Evolutionary conservation across 2,329 filamentous ascomycete genomes (phyloP).

Genomic region (Fusarium sambucinum): DNA sequence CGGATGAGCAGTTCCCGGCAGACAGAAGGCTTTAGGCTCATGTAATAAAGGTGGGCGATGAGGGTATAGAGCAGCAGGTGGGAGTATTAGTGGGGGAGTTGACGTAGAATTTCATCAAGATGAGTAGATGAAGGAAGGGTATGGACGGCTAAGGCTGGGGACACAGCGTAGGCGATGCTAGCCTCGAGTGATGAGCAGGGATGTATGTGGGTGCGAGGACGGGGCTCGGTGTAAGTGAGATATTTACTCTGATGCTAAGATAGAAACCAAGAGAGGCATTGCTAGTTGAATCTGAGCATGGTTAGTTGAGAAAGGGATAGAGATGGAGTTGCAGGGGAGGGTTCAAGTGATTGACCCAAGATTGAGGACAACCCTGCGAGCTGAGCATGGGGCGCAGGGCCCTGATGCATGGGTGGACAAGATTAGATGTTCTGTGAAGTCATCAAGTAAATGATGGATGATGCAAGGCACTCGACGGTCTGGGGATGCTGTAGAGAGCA

Average conservation of each 20-base stretch:
- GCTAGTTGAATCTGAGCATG: slow-evolving; percentile 34
- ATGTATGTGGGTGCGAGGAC: slow-evolving; percentile 32
- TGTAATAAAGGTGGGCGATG: slow-evolving; percentile 51
- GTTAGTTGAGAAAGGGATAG: slow-evolving; percentile 29
- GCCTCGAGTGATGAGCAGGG: slow-evolving; percentile 41
- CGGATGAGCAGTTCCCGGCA: slow-evolving; percentile 49
- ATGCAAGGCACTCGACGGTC: slow-evolving; percentile 45
- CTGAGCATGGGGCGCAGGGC: slow-evolving; percentile 51
- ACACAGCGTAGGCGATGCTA: slow-evolving; percentile 42
- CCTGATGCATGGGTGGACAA: slow-evolving; percentile 28
- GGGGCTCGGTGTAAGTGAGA: slow-evolving; percentile 39
- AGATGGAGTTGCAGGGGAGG: slow-evolving; percentile 28
- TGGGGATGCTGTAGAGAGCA: slow-evolving; percentile 5
- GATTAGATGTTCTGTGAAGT: slow-evolving; percentile 36
- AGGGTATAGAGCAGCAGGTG: slow-evolving; percentile 44
- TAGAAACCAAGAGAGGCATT: slow-evolving; percentile 48
- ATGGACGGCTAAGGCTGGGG: slow-evolving; percentile 40
- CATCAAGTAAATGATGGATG: slow-evolving; percentile 23
- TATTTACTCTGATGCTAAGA: slow-evolving; percentile 43
- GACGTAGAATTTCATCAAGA: slow-evolving; percentile 40
- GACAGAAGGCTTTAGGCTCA: slow-evolving; percentile 49
- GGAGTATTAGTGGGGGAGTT: slow-evolving; percentile 45
- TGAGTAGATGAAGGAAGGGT: slow-evolving; percentile 47
- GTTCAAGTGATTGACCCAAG: slow-evolving; percentile 37
- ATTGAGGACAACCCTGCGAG: slow-evolving; percentile 48